Evolutionary conservation across 805 yeast species (phyloP), one percentile per base, ranked within the genome.

Genomic region (Candida fluviatilis): DNA sequence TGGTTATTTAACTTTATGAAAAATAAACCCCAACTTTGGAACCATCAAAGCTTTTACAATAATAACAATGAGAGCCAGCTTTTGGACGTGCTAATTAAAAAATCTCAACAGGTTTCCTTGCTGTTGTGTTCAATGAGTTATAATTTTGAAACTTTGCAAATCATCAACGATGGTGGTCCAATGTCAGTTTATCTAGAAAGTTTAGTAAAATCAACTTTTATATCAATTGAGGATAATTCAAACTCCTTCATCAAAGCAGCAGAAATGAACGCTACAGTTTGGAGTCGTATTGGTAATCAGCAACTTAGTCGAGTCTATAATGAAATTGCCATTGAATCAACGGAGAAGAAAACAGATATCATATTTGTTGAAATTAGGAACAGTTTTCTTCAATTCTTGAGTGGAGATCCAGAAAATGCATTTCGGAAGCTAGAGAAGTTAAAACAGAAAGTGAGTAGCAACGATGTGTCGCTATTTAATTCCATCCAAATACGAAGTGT

Each of bases 1-100:
- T 84, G 93, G 89, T 64, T 87, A 1, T 78, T 80, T 47, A 75
- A 81, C 45, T 85, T 83, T 48, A 69, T 86, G 51, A 78, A 77
- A 42, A 75, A 76, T 41, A 73, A 81, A 49, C 96, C 95, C 0
- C 66, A 73, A 35, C 52, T 80, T 42, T 50, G 71, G 71, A 49
- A 58, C 38, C 45, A 56, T 29, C 73, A 73, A 41, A 65, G 66
- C 14, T 70, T 80, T 42, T 74, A 73, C 42, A 59, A 56, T 38
- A 58, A 56, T 31, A 54, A 59, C 38, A 73, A 83, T 19, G 78
- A 79, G 40, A 81, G 75, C 41, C 90, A 84, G 51, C 72, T 87
- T 10, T 60, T 85, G 17, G 78, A 76, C 39, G 84, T 82, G 50
- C 58, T 82, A 30, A 71, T 76, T 19, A 58, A 71, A 15, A 76